A percentile compares a stretch with the other conserved stretches of the same genome.
These are phyloP conservation scores for Hypomyces rosellus DNA, from an alignment of 2,329 filamentous ascomycete species.

Conservation along the genomic window DNA sequence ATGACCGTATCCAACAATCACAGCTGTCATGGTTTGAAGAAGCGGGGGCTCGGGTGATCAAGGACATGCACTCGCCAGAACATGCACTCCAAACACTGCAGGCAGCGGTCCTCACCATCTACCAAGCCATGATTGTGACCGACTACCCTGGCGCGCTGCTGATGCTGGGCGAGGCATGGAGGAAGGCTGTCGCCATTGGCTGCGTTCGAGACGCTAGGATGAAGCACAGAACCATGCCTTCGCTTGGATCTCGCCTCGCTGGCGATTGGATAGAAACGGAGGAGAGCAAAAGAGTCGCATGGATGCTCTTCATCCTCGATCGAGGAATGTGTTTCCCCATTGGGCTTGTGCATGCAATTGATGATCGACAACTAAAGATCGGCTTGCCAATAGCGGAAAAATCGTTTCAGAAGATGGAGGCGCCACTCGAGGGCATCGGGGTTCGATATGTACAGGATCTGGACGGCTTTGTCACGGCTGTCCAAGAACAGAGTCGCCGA, in stretches of 20 bases:
- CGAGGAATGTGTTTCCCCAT: slow-evolving; percentile 20
- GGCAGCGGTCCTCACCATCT: slow-evolving; percentile 17
- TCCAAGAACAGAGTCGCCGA: slow-evolving; percentile 12
- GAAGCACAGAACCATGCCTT: slow-evolving; percentile 3
- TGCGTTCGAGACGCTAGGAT: slow-evolving; percentile 12
- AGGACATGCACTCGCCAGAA: slow-evolving; percentile 11
- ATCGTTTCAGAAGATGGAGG: slow-evolving; percentile 11
- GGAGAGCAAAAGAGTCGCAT: slow-evolving; percentile 16
- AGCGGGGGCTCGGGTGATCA: slow-evolving; percentile 14
- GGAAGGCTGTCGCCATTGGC: slow-evolving; percentile 17
- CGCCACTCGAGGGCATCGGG: background rate
- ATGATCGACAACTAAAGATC: slow-evolving; percentile 18
- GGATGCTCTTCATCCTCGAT: slow-evolving; percentile 20
- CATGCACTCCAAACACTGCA: slow-evolving; percentile 16
- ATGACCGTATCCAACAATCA: slow-evolving; percentile 11
- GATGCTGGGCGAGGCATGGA: slow-evolving; percentile 19
- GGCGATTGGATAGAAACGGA: slow-evolving; percentile 16
- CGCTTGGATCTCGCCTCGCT: slow-evolving; percentile 7
- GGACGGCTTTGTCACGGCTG: slow-evolving; percentile 12
- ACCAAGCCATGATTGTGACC: slow-evolving; percentile 14
- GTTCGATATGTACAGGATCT: slow-evolving; percentile 12
- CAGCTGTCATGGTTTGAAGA: slow-evolving; percentile 16
- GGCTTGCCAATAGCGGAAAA: slow-evolving; percentile 19
- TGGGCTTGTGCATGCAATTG: slow-evolving; percentile 18
- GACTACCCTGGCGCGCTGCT: slow-evolving; percentile 17